Base-by-base conservation (phyloP, 345 rosid species). In the Citrus hindsii region DNA sequence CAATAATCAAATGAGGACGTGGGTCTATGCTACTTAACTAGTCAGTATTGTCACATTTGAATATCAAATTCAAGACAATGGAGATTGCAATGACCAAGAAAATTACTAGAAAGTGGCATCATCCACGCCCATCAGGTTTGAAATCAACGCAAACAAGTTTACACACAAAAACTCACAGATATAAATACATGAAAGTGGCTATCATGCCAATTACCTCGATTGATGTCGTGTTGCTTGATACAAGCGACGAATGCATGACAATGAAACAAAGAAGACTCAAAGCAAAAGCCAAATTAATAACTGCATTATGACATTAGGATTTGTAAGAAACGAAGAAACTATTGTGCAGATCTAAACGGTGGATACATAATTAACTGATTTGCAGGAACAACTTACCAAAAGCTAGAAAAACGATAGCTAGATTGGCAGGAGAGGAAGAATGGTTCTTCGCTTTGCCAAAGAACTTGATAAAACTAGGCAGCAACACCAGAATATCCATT, bases 211-310 rank as follows among this genome's bases (percentile, higher is more conserved):
- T 86, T 88, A 93, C 98, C 97, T 95, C 98, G 19, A 95, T 85
- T 21, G 98, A 88, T 77, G 98, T 93, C 59, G 95, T 93, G 88
- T 95, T 93, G 83, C 89, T 85, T 46, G 90, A 86, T 28, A 93
- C 85, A 85, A 95, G 97, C 71, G 94, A 92, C 13, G 89, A 80
- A 33, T 92, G 98, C 98, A 93, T 90, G 83, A 89, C 86, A 70
- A 93, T 59, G 89, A 95, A 93, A 85, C 94, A 92, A 28, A 95
- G 95, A 82, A 95, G 98, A 76, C 95, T 92, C 87, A 91, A 85
- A 60, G 91, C 86, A 84, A 93, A 95, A 16, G 98, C 95, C 78
- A 92, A 68, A 88, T 95, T 95, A 28, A 93, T 98, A 88, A 93
- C 98, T 95, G 98, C 98, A 90, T 85, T 84, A 87, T 84, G 84